Evolutionary conservation across 2,329 filamentous ascomycete species (phyloP), one percentile per base, ranked within the genome.

Genomic region (Aotearoamyces nothofagi): DNA sequence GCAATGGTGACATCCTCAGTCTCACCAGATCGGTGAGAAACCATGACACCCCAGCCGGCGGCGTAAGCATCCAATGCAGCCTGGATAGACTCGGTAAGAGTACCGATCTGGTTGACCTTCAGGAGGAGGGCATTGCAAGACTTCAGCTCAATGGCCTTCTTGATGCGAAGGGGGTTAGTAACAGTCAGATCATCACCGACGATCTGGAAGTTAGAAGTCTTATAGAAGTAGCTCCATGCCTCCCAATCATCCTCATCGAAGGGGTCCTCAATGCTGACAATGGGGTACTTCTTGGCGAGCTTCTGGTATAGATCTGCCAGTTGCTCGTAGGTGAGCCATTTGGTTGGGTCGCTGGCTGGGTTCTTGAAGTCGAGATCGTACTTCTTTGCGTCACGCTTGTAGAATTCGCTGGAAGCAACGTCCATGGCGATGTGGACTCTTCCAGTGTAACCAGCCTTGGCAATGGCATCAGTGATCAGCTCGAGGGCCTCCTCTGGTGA

Each of bases 331-430:
- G 82, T 93, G 68, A 98, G 69, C 90, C 90, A 96, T 75, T 98
- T 96, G 68, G 62, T 70, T 54, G 76, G 70, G 67, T 98, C 90
- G 57, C 79, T 90, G 41, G 96, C 78, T 51, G 90, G 87, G 76
- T 98, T 98, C 82, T 98, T 96, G 82, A 96, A 98, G 78, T 96
- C 90, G 42, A 98, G 72, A 56, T 98, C 90, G 73, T 98, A 98
- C 72, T 96, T 96, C 80, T 96, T 94, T 56, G 65, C 87, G 29
- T 90, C 82, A 50, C 66, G 60, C 69, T 96, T 96, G 79, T 98
- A 98, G 73, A 98, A 98, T 62, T 98, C 90, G 68, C 81, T 92
- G 42, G 90, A 94, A 43, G 90, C 90, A 55, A 96, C 87, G 53
- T 98, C 90, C 84, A 98, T 92, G 56, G 90, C 90, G 50, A 98